phyloP scores from a whole-genome alignment of 1,139 yeast species.

The Kodamaea sp. region DNA sequence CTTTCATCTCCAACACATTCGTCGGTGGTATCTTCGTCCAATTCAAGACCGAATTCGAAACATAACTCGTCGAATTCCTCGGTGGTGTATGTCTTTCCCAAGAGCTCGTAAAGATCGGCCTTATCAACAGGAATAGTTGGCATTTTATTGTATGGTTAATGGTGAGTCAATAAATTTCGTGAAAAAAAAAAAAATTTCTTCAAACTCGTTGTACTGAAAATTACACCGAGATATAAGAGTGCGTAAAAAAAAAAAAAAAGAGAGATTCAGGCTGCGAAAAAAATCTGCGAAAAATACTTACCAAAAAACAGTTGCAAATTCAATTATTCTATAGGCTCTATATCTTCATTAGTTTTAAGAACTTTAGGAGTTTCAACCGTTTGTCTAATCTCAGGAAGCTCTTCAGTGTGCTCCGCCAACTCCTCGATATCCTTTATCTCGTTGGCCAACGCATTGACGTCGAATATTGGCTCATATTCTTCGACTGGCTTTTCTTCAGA shows the following conservation, averaged over 20 bases:
- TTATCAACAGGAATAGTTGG: slow-evolving; percentile 97
- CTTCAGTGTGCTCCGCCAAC: slow-evolving; percentile 19
- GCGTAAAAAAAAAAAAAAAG: no score
- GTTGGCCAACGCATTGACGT: slow-evolving; percentile 41
- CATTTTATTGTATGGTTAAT: slow-evolving; percentile 42
- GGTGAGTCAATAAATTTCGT: slow-evolving; percentile 8
- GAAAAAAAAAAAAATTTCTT: slow-evolving; percentile 7
- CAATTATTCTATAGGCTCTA: slow-evolving; percentile 19
- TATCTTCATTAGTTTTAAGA: slow-evolving; percentile 19
- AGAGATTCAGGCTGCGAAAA: no score
- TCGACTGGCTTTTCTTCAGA: slow-evolving; percentile 6
- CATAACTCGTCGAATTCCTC: slow-evolving; percentile 96
- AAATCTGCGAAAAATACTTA: no score
- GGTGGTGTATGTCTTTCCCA: slow-evolving; percentile 79
- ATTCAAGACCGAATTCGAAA: slow-evolving; percentile 95
- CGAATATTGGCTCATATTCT: slow-evolving; percentile 31
- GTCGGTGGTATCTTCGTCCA: slow-evolving; percentile 92
- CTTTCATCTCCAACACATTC: slow-evolving; percentile 79
- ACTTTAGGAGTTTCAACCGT: slow-evolving; percentile 12
- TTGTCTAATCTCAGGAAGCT: slow-evolving; percentile 15
- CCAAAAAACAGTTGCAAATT: no score
- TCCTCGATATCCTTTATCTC: slow-evolving; percentile 46
- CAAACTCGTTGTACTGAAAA: slow-evolving; percentile 1
- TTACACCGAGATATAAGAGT: slow-evolving; percentile 5
- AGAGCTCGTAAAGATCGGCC: slow-evolving; percentile 77